Conservation (phyloP, 2,329 filamentous ascomycete species). For the Niveomyces coronatus region DNA sequence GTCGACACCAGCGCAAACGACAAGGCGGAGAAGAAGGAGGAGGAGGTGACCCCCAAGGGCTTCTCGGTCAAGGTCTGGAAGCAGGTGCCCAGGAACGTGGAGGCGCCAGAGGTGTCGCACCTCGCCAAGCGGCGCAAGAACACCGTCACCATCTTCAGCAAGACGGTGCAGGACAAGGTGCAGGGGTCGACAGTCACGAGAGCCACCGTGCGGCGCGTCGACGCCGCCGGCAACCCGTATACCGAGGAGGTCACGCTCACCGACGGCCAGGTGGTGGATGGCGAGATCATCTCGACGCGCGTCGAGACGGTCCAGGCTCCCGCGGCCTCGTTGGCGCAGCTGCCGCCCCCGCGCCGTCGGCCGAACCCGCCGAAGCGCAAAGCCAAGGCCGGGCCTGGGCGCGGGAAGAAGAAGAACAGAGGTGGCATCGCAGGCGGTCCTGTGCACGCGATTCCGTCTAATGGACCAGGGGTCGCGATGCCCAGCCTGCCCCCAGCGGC, state of each 20-base stretch:
- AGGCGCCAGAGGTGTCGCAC: slow-evolving; percentile 40
- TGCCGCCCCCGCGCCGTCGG: slow-evolving; percentile 43
- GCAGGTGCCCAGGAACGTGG: slow-evolving; percentile 48
- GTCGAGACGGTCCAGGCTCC: slow-evolving; percentile 34
- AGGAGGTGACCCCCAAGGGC: slow-evolving; percentile 43
- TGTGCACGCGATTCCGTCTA: slow-evolving; percentile 13
- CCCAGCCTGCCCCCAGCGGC: slow-evolving; percentile 19
- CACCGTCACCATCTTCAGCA: slow-evolving; percentile 46
- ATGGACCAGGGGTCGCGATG: slow-evolving; percentile 19
- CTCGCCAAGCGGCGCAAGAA: slow-evolving; percentile 53
- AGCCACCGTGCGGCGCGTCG: slow-evolving; percentile 68
- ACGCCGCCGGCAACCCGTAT: slow-evolving; percentile 70
- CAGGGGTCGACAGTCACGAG: slow-evolving; percentile 55
- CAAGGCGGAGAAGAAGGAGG: slow-evolving; percentile 52
- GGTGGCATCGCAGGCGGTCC: slow-evolving; percentile 15
- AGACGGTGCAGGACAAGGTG: slow-evolving; percentile 33
- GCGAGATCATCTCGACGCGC: slow-evolving; percentile 62
- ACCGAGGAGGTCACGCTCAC: slow-evolving; percentile 75
- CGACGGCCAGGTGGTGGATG: slow-evolving; percentile 70
- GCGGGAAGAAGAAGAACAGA: slow-evolving; percentile 72
- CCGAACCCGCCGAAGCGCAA: slow-evolving; percentile 74
- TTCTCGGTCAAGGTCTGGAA: slow-evolving; percentile 52
- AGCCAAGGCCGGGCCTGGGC: slow-evolving; percentile 61
- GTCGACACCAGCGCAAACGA: slow-evolving; percentile 34
- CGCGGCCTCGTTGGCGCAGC: slow-evolving; percentile 46